Conservation (phyloP, 495 filamentous ascomycete genomes). For the Gamarada debralockiae region DNA sequence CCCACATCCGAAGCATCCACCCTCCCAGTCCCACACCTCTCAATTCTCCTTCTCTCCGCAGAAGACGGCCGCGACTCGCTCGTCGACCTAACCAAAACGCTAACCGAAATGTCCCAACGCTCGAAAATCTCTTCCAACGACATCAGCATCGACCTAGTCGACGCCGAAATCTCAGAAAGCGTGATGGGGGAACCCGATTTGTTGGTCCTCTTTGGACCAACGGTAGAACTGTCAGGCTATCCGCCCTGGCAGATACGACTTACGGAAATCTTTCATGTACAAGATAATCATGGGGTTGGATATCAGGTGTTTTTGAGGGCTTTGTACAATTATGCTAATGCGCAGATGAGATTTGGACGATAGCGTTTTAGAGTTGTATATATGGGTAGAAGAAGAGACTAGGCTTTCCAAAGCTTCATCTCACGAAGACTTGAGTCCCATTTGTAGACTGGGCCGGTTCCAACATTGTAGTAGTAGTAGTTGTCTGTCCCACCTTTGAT, state of each 20-base stretch:
- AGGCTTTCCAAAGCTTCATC: constrained; percentile 48
- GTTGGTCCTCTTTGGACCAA: constrained; percentile 78
- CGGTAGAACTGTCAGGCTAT: constrained; percentile 81
- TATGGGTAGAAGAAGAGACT: neutral
- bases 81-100: constrained; percentile 91
- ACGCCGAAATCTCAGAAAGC: constrained; percentile 71
- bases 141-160: constrained; percentile 82
- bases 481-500: constrained; percentile 66
- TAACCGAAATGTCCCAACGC: constrained; percentile 91
- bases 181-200: constrained; percentile 84
- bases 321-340: constrained; percentile 78
- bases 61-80: constrained; percentile 90
- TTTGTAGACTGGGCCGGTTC: constrained; percentile 54
- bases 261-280: constrained; percentile 84
- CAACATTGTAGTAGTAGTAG: constrained; percentile 64
- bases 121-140: constrained; percentile 74
- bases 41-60: constrained; percentile 80
- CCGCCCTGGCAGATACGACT: constrained; percentile 94
- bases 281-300: constrained; percentile 72
- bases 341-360: constrained; percentile 84
- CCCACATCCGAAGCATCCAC: constrained; percentile 12
- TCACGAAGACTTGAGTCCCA: constrained; percentile 52
- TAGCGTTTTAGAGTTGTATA: constrained; percentile 35
- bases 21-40: constrained; percentile 46
- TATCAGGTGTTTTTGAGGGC: constrained; percentile 91